phyloP scores from a whole-genome alignment of 768 basidiomycete species.

The Cantharellus anzutake region DNA sequence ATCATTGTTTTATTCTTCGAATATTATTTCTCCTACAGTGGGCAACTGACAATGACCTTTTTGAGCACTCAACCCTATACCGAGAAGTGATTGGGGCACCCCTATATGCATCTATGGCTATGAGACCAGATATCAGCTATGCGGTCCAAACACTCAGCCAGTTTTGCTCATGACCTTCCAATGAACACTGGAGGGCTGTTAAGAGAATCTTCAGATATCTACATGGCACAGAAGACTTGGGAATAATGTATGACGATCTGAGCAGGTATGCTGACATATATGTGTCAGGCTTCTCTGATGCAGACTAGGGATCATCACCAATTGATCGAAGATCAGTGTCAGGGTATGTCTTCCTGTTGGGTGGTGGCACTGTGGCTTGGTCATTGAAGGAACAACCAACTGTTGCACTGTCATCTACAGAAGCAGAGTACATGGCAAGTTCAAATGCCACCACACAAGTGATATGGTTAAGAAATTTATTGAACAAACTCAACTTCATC shows the following conservation, averaged over 20 bases:
- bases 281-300: conserved; percentile 1
- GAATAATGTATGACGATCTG: conserved; percentile 1
- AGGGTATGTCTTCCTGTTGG: neutral
- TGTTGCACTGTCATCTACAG: no score
- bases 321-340: conserved; percentile 2
- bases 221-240: conserved; percentile 2
- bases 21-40: no score
- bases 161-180: conserved; percentile 9
- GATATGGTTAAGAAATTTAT: neutral
- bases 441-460: no score
- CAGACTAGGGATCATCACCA: conserved; percentile 5
- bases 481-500: neutral
- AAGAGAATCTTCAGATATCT: conserved; percentile 10
- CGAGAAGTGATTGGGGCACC: conserved; percentile 9
- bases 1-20: no score
- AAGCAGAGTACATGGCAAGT: no score
- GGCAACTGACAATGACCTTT: no score
- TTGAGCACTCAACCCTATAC: no score
- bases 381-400: no score
- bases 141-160: conserved; percentile 4
- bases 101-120: conserved; percentile 7
- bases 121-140: conserved; percentile 10
- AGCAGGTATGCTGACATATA: neutral
- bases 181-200: conserved; percentile 8
- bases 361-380: no score